Evolutionary conservation across 2,329 filamentous ascomycete species (phyloP), one percentile per base, ranked within the genome.

Genomic region (Esteya vermicola): DNA sequence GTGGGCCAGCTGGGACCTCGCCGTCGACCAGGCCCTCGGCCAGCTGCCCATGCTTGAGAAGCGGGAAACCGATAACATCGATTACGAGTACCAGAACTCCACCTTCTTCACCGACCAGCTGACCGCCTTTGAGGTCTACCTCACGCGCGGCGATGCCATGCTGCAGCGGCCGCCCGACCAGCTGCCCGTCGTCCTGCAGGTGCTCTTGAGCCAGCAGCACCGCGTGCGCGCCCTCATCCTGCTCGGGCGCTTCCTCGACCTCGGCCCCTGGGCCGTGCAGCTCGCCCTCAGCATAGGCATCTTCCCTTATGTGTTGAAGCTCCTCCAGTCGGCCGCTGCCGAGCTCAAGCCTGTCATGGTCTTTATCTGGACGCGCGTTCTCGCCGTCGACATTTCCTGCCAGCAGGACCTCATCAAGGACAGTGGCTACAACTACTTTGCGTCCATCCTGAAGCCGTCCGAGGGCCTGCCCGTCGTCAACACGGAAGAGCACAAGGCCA

Each of bases 301-400:
- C 46, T 98, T 98, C 58, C 91, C 91, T 1, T 98, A 98, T 54
- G 91, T 98, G n/a, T 65, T 98, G 26, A 98, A 98, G 60, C 68
- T 98, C 21, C 66, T 98, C 16, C 91, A 98, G 57, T 96, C 91
- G 5, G 89, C 93, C 35, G 91, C 91, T 0, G 75, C 85, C 35
- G 91, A 98, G 58, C 64, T 98, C 45, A 96, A 96, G 54, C 89
- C 91, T 0, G 88, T 96, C 44, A 96, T 98, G 91, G 88, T 98
- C 6, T 98, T 96, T 58, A 98, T 98, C 47, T 98, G 91, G 91
- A 88, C 91, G 6, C 76, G 91, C 36, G 85, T 98, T 33, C 75
- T 98, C 47, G 91, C 91, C 8, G 91, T 98, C 6, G 91, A 98
- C 54, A 79, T 91, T 44, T 85, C 84, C 1, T 95, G 91, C 53